Percentiles rank a stretch among this genome's conserved stretches.
Evolutionary conservation across 768 basidiomycete species (phyloP).

Genomic region (Russula abietina): DNA sequence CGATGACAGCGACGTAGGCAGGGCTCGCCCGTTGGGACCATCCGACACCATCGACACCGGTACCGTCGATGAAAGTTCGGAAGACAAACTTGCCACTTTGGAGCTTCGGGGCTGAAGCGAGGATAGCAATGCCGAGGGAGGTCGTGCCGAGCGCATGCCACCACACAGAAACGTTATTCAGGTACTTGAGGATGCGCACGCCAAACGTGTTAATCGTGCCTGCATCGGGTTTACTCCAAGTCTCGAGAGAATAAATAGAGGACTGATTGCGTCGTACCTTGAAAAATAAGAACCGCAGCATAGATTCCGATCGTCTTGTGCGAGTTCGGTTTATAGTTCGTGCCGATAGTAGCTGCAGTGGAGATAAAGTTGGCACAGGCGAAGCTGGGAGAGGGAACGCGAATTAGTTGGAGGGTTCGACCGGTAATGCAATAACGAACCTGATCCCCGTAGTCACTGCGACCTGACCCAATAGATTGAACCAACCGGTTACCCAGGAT

Average conservation of each 20-base stretch:
- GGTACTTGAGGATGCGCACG: conserved; percentile 52
- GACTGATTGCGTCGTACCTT: conserved; percentile 37
- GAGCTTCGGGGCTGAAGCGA: conserved; percentile 65
- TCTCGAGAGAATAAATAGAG: neutral
- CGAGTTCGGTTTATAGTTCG: conserved; percentile 51
- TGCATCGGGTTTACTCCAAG: conserved; percentile 16
- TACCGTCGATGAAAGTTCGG: conserved; percentile 60
- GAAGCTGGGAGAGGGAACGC: conserved; percentile 37
- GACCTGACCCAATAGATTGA: conserved; percentile 69
- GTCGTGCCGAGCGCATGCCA: conserved; percentile 72
- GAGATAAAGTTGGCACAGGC: conserved; percentile 64
- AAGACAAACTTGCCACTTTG: conserved; percentile 69
- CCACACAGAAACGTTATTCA: conserved; percentile 70
- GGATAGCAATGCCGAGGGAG: conserved; percentile 57
- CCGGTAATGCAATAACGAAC: conserved; percentile 28
- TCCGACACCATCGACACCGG: conserved; percentile 46
- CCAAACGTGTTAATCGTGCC: conserved; percentile 73
- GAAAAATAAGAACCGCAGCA: conserved; percentile 60
- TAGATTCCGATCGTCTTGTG: conserved; percentile 62
- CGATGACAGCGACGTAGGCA: conserved; percentile 65
- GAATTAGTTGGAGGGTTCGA: neutral
- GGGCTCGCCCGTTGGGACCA: conserved; percentile 65
- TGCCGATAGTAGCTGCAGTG: conserved; percentile 53
- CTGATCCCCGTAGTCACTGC: conserved; percentile 72
- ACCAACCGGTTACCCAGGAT: conserved; percentile 74